Percentiles rank a stretch among this genome's conserved stretches.
These are phyloP conservation scores for Neofusicoccum laricinum DNA, from an alignment of 2,329 filamentous ascomycete genomes.

Conservation along the genomic window DNA sequence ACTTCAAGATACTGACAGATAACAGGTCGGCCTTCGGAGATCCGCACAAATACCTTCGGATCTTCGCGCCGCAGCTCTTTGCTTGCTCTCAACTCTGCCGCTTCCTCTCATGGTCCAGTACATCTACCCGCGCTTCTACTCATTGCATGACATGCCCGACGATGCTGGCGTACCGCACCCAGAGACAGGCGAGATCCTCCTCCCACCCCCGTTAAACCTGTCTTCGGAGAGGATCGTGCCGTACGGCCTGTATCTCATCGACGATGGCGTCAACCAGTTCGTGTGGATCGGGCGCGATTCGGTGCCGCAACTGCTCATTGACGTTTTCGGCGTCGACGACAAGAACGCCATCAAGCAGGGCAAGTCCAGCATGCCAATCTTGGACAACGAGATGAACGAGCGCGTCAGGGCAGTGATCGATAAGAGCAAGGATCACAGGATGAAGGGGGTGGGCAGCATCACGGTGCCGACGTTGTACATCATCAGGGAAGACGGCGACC, in stretches of 20 bases:
- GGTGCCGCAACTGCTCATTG: slow-evolving; percentile 79
- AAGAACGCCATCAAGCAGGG: slow-evolving; percentile 83
- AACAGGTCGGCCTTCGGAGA: slow-evolving; percentile 73
- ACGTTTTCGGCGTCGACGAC: slow-evolving; percentile 88
- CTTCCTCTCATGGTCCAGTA: slow-evolving; percentile 89
- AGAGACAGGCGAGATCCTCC: slow-evolving; percentile 81
- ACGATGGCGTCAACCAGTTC: slow-evolving; percentile 97
- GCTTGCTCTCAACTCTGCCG: slow-evolving; percentile 88
- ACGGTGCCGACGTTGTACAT: slow-evolving; percentile 90
- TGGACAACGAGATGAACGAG: slow-evolving; percentile 97
- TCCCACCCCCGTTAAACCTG: slow-evolving; percentile 81
- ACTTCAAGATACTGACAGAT: background rate
- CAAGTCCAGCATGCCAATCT: slow-evolving; percentile 79
- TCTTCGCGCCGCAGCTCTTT: slow-evolving; percentile 87
- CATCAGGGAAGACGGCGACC: slow-evolving; percentile 92
- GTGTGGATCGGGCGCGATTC: slow-evolving; percentile 93
- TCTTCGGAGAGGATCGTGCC: slow-evolving; percentile 83
- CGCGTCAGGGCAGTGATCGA: slow-evolving; percentile 83
- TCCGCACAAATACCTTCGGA: slow-evolving; percentile 93
- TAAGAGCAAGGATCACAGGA: slow-evolving; percentile 85
- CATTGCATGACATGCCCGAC: slow-evolving; percentile 94
- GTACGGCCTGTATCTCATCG: slow-evolving; percentile 92
- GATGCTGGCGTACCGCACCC: slow-evolving; percentile 81
- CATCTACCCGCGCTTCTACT: slow-evolving; percentile 66
- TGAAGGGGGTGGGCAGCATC: slow-evolving; percentile 88